Conservation (phyloP, 2,329 filamentous ascomycete species). For the Passalora sequoiae region DNA sequence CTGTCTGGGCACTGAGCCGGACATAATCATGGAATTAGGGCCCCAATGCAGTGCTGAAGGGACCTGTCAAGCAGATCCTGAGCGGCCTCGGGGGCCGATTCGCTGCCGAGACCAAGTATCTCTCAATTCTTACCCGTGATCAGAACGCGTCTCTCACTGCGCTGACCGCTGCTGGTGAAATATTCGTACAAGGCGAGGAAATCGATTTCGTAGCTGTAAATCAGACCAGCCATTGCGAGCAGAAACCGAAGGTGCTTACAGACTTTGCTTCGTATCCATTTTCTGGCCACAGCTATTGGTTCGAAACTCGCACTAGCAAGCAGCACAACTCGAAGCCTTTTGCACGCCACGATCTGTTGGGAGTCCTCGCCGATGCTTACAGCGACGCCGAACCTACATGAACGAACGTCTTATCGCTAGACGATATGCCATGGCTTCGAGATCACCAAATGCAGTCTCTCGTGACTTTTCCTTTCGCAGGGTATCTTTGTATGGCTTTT, state of each 20-base stretch:
- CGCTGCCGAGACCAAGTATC: background rate
- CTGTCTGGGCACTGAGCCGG: background rate
- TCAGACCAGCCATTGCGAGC: background rate
- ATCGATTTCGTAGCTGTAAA: conserved; percentile 1
- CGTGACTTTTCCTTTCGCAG: conserved; percentile 30
- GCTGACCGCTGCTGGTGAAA: background rate
- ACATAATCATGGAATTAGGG: conserved; percentile 8
- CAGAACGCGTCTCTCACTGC: background rate
- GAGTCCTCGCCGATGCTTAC: background rate
- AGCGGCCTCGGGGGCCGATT: background rate
- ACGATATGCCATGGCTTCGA: conserved; percentile 31
- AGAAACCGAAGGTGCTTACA: background rate
- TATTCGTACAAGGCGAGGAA: background rate
- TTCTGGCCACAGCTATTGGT: background rate
- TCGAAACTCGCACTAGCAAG: background rate
- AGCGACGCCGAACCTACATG: conserved; percentile 5
- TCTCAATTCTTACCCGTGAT: background rate
- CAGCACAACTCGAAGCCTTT: background rate
- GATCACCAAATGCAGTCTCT: conserved; percentile 30
- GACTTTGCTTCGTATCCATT: background rate
- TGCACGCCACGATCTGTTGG: conserved; percentile 5
- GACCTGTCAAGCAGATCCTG: conserved; percentile 3
- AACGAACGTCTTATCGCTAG: conserved; percentile 3
- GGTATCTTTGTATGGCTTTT: conserved; percentile 15
- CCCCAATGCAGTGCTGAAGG: conserved; percentile 8